Percentiles rank a stretch among this genome's conserved stretches.
Evolutionary conservation across 768 basidiomycete species (phyloP).

Genomic region (Rhodosporidiobolus sp.): DNA sequence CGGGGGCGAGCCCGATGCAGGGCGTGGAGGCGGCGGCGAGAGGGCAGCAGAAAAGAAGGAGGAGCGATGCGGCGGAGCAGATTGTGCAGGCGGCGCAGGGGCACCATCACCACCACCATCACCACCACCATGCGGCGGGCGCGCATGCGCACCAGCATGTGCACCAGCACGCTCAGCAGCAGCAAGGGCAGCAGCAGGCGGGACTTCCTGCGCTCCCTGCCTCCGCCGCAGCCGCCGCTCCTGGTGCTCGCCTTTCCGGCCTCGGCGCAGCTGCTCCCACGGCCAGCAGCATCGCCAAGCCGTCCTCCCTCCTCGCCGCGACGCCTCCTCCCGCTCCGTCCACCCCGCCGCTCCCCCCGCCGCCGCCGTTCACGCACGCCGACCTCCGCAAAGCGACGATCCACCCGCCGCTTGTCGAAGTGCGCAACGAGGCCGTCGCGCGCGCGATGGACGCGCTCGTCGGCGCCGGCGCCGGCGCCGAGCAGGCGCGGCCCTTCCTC

Average conservation of each 20-base stretch:
- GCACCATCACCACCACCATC: neutral
- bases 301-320: neutral
- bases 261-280: no score
- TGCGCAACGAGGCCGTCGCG: conserved; percentile 23
- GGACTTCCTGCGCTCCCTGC: neutral
- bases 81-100: neutral
- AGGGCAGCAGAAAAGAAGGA: no score
- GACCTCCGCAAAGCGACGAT: conserved; percentile 20
- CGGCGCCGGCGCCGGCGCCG: neutral
- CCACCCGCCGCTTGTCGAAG: conserved; percentile 22
- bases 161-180: neutral
- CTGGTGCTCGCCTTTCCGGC: neutral
- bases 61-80: conserved; percentile 2
- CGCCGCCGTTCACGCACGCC: conserved; percentile 30
- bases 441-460: neutral
- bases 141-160: neutral
- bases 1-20: no score
- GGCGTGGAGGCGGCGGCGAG: no score
- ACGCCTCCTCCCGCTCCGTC: neutral
- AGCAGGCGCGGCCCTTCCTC: conserved; percentile 18
- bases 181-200: neutral
- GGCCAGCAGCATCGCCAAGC: neutral
- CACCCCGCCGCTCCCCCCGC: neutral
- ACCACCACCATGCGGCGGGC: neutral
- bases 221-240: no score